Conservation (phyloP, 2,329 filamentous ascomycete genomes). For the Botrytis hyacinthi region DNA sequence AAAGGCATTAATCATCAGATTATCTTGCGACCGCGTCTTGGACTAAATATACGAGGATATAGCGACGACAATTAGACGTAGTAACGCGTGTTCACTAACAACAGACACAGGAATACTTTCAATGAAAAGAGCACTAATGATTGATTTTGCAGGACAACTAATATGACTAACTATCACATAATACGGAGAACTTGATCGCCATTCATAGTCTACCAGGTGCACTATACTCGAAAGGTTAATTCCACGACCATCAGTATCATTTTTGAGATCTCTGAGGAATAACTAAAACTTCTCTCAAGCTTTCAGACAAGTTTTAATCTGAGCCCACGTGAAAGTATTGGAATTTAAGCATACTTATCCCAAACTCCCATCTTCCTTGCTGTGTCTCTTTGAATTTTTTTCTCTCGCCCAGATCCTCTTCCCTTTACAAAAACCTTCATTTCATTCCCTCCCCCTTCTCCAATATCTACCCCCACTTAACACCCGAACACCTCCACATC, state of each 20-base stretch:
- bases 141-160: background rate
- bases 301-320: fast-evolving
- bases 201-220: background rate
- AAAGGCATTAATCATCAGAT: background rate
- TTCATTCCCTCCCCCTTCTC: background rate
- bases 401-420: background rate
- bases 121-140: background rate
- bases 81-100: background rate
- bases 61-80: background rate
- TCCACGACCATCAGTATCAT: background rate
- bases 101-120: background rate
- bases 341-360: background rate
- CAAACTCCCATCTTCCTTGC: background rate
- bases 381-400: background rate
- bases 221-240: background rate
- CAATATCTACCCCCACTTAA: background rate
- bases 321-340: background rate
- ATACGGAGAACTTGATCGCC: background rate
- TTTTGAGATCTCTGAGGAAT: background rate
- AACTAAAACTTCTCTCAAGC: background rate
- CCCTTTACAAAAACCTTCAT: background rate
- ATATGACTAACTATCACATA: background rate
- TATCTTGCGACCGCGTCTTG: background rate
- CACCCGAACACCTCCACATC: background rate
- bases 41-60: background rate